phyloP scores from a whole-genome alignment of 345 rosid genomes.

The Orychophragmus violaceus region DNA sequence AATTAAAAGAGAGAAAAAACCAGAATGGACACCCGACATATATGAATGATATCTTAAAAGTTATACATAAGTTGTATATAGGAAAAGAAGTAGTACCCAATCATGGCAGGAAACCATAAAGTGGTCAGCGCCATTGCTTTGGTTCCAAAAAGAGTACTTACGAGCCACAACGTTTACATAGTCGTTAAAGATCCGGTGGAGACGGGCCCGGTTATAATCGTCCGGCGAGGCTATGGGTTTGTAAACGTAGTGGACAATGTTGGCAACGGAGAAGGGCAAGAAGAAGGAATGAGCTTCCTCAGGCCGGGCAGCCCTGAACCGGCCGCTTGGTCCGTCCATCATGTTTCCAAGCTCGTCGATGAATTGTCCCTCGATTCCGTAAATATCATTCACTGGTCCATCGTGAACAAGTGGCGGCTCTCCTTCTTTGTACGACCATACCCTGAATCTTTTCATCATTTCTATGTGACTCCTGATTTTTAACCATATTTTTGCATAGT shows the following conservation, averaged over 20 bases:
- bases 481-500: neutral
- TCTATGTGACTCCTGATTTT: slow-evolving; percentile 49
- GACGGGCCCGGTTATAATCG: slow-evolving; percentile 31
- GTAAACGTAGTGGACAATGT: slow-evolving; percentile 38
- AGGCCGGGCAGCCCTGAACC: slow-evolving; percentile 40
- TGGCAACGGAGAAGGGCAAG: slow-evolving; percentile 45
- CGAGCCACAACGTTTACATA: slow-evolving; percentile 34
- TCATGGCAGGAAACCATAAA: slow-evolving; percentile 65
- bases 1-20: neutral
- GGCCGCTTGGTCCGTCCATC: slow-evolving; percentile 27
- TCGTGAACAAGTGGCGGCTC: slow-evolving; percentile 46
- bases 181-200: slow-evolving; percentile 36
- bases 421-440: slow-evolving; percentile 60
- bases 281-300: slow-evolving; percentile 50
- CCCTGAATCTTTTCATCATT: slow-evolving; percentile 51
- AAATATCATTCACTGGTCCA: slow-evolving; percentile 47
- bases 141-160: slow-evolving; percentile 53
- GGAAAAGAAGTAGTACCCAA: slow-evolving; percentile 36
- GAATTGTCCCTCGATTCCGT: slow-evolving; percentile 54
- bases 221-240: slow-evolving; percentile 27
- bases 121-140: slow-evolving; percentile 58
- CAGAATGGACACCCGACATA: too few species aligned
- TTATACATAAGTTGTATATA: neutral
- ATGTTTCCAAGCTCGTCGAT: slow-evolving; percentile 34
- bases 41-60: neutral